These are phyloP conservation scores for Aureobasidium musti DNA, from an alignment of 2,329 filamentous ascomycete species.

Conservation along the genomic window DNA sequence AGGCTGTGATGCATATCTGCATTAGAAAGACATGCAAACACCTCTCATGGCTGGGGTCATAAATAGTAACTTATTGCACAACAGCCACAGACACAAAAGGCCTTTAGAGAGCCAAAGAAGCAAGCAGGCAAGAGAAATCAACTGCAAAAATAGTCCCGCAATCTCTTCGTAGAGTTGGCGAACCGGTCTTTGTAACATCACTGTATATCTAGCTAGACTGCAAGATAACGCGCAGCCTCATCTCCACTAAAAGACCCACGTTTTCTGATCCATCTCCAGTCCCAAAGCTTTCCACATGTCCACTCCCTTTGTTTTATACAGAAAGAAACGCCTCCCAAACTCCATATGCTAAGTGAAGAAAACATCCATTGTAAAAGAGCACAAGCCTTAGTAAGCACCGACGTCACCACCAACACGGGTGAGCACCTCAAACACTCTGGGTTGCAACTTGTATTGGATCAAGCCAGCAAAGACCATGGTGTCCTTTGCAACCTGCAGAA, in stretches of 20 bases:
- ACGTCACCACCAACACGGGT: constrained; percentile 59
- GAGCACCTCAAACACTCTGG: constrained; percentile 82
- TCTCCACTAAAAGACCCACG: too few relatives aligned
- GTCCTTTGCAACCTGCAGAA: constrained; percentile 82
- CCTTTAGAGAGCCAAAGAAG: neutral
- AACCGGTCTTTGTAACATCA: neutral
- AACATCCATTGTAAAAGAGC: too few relatives aligned
- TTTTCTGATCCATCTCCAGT: neutral
- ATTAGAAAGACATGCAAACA: too few relatives aligned
- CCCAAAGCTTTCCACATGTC: neutral
- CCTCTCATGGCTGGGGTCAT: too few relatives aligned
- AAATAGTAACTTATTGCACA: too few relatives aligned
- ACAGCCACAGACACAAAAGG: neutral
- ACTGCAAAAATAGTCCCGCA: neutral
- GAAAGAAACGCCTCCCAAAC: constrained; percentile 2
- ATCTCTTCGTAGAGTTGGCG: neutral
- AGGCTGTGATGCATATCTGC: too few relatives aligned
- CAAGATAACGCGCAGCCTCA: neutral
- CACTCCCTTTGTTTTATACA: neutral
- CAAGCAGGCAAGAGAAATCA: neutral
- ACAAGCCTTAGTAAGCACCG: constrained; percentile 39
- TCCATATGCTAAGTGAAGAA: neutral
- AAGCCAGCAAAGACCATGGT: constrained; percentile 92
- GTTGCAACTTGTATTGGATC: constrained; percentile 86
- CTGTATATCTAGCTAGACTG: neutral